These are phyloP conservation scores for Botryosphaeria dothidea DNA, from an alignment of 2,329 filamentous ascomycete genomes.

Conservation along the genomic window DNA sequence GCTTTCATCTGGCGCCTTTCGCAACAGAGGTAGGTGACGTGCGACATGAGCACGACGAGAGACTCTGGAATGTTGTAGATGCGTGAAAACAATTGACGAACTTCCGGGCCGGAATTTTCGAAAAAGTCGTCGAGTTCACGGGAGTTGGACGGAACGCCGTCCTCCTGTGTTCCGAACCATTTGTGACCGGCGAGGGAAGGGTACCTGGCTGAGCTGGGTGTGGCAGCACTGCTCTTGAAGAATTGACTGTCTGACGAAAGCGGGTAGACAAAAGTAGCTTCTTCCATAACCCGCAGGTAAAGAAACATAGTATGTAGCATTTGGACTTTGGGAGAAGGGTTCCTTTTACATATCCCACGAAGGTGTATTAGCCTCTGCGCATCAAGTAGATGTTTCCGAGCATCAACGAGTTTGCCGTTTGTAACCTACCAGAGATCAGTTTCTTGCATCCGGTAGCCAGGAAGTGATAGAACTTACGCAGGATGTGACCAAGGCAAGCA, in stretches of 20 bases:
- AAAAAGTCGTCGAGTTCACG: constrained; percentile 3
- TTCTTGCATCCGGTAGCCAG: too few species aligned
- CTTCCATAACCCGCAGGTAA: constrained; percentile 3
- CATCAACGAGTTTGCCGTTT: constrained; percentile 6
- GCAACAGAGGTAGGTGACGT: constrained; percentile 2
- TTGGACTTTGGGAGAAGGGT: constrained; percentile 2
- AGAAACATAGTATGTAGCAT: constrained; percentile 8
- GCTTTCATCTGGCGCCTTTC: background rate
- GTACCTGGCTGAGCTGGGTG: background rate
- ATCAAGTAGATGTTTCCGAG: background rate
- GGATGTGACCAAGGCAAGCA: background rate
- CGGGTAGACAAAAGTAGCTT: constrained; percentile 8
- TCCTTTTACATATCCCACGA: background rate
- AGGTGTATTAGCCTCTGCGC: background rate
- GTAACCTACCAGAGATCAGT: background rate
- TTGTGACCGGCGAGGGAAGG: background rate
- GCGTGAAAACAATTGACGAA: background rate
- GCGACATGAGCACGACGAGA: constrained; percentile 1
- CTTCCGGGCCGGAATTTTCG: background rate
- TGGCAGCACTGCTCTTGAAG: background rate
- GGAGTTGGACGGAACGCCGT: background rate
- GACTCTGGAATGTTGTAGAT: constrained; percentile 9
- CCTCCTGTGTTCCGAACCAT: background rate
- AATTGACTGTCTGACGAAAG: background rate
- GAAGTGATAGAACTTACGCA: background rate